Evolutionary conservation across 306 rosid species (phyloP).

Genomic region (Oemleria cerasiformis): DNA sequence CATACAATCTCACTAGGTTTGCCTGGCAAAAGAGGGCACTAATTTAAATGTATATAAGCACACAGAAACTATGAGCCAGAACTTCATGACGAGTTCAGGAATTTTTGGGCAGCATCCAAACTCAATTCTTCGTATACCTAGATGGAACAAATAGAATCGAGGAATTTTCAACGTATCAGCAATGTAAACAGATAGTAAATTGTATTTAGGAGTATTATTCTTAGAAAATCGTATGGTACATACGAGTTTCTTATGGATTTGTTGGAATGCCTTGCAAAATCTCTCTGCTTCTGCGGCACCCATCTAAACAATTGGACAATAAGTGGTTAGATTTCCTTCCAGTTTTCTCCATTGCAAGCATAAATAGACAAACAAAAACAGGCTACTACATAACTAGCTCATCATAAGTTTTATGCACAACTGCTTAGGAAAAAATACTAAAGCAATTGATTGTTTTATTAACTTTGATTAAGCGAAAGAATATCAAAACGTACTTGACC

Average conservation of each 20-base stretch:
- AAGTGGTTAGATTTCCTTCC: conserved; percentile 13
- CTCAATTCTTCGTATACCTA: conserved; percentile 73
- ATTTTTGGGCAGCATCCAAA: conserved; percentile 54
- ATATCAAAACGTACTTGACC: too few species aligned
- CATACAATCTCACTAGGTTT: too few species aligned
- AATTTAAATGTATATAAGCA: conserved; percentile 18
- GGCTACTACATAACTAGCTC: too few species aligned
- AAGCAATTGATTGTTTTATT: not conserved
- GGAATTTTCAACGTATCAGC: not conserved
- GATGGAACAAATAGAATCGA: conserved; percentile 21
- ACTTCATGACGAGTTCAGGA: conserved; percentile 44
- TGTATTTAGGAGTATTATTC: not conserved
- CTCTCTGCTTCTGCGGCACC: conserved; percentile 64
- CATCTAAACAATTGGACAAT: conserved; percentile 46
- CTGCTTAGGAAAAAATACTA: too few species aligned
- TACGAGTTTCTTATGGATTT: conserved; percentile 65
- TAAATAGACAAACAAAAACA: not conserved
- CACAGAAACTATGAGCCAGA: conserved; percentile 18
- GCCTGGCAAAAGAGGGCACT: too few species aligned
- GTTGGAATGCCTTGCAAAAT: conserved; percentile 72
- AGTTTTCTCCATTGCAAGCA: not conserved
- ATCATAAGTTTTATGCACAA: too few species aligned
- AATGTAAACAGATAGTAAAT: not conserved
- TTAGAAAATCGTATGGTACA: conserved; percentile 12
- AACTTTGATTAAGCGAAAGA: not conserved